Evolutionary conservation across 1,139 yeast genomes (phyloP), one percentile per base, ranked within the genome.

Genomic region (Geotrichum candidum): DNA sequence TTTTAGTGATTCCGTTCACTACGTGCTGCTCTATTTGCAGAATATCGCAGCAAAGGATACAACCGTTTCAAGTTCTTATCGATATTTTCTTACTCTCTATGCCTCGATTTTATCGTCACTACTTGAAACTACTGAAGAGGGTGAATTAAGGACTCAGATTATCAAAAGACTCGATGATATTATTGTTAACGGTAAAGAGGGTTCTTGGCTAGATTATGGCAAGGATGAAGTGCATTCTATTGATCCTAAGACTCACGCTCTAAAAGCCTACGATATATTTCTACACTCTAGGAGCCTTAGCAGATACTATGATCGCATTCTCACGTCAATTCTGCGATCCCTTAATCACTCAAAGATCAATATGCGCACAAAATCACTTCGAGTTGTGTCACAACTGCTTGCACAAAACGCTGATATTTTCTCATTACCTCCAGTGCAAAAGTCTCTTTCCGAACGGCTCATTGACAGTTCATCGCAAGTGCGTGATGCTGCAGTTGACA

Each of bases 401-500:
- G 78, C 79, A n/a, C 77, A 77, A 41, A 87, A 87, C 60, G 79
- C 84, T 0, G 67, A 74, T 0, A 73, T 88, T 45, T 72, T 88
- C 53, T 71, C 78, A 1, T 74, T 82, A 1, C 79, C 83, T 0
- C 74, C 76, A 29, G 80, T 89, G 4, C 85, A 81, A 65, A 76
- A 75, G 9, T 78, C 87, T 0, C 76, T 90, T 4, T 77, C 84
- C 0, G 76, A 73, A 10, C 75, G 85, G 58, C 74, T 90, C 50
- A 73, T 70, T 5, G 94, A 88, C 66, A 70, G 78, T 0, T 87
- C 92, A 0, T 84, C 96, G 0, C 80, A 86, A 60, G 94, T 90
- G 0, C 79, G 91, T 64, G 92, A 87, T 69, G 89, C 96, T 0
- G 85, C 86, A 1, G 75, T 90, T 33, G 96, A 89, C 54, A 77